These are phyloP conservation scores for Ophiobolus disseminans DNA, from an alignment of 2,329 filamentous ascomycete species.

Conservation along the genomic window DNA sequence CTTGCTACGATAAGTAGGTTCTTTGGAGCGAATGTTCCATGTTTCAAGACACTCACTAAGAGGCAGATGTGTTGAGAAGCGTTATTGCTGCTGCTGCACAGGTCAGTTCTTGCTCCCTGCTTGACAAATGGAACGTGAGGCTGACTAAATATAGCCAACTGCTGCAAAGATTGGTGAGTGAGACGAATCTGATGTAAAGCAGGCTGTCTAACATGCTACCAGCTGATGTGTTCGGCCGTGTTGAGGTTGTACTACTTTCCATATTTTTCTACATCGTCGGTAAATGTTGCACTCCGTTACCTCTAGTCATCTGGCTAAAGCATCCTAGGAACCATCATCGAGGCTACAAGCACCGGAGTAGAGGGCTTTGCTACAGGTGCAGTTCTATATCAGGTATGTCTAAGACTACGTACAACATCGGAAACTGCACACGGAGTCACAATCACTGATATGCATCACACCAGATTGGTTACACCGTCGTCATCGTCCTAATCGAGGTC, in stretches of 20 bases:
- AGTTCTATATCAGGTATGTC: slow-evolving; percentile 7
- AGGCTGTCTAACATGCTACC: neutral
- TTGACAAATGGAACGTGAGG: too few species aligned
- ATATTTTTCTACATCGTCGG: slow-evolving; percentile 64
- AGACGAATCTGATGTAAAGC: neutral
- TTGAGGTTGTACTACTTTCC: slow-evolving; percentile 64
- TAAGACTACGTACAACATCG: too few species aligned
- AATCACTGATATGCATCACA: too few species aligned
- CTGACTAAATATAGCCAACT: slow-evolving; percentile 52
- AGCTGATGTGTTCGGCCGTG: slow-evolving; percentile 66
- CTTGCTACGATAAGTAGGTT: slow-evolving; percentile 61
- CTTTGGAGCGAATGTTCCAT: too few species aligned
- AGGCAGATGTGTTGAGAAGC: slow-evolving; percentile 62
- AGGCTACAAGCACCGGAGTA: slow-evolving; percentile 60
- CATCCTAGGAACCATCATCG: slow-evolving; percentile 65
- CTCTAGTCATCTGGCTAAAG: too few species aligned
- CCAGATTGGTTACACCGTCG: slow-evolving; percentile 67
- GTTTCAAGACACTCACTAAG: too few species aligned
- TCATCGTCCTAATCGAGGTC: slow-evolving; percentile 68
- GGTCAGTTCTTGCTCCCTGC: too few species aligned
- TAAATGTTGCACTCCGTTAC: too few species aligned
- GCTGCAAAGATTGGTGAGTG: slow-evolving; percentile 62
- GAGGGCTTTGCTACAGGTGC: slow-evolving; percentile 60
- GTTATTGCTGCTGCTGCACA: slow-evolving; percentile 67
- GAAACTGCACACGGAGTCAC: too few species aligned